Evolutionary conservation across 306 rosid genomes (phyloP), one percentile per base, ranked within the genome.

Genomic region (Vicia villosa): DNA sequence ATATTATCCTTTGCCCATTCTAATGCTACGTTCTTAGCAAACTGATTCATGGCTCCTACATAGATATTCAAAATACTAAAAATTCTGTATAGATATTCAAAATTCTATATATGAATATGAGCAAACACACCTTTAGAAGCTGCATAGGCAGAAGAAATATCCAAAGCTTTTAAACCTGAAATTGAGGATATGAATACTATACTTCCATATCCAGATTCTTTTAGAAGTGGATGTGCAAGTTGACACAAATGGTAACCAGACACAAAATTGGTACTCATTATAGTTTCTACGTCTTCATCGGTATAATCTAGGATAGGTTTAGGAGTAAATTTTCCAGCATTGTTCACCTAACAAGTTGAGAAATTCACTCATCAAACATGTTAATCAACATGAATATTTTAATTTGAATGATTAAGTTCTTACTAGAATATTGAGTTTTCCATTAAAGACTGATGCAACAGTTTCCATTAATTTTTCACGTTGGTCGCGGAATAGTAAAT

Each of bases 1-100:
- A 85, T 86, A 5, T 75, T 76, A 68, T 89, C 96, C 81, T 78
- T 81, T 40, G 85, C 89, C 96, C 96, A 89, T 68, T 89, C 92
- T 12, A 85, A 64, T 6, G 92, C 91, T 40, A 87, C 42, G 78
- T 83, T 89, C 75, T 47, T 85, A 9, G 87, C 78, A 10, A 85
- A 5, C 43, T 42, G 96, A 46, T 83, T 85, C 28, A 89, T 76
- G 0, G 89, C 96, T 38, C 86, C 91, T 89, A 63, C 32, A 71
- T 28, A 15, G 5, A 47, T n/a, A 11, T 13, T 45, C 12, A 19
- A 2, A 10, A 13, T 1, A 17, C 50, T 11, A 0, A 22, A 60
- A 6, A 63, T 65, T 55, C 1, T 41, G 5, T 9, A 12, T n/a
- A n/a, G n/a, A n/a, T n/a, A 76, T 6, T 13, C 4, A n/a, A 28